Percentiles rank a stretch among this genome's conserved stretches.
Conservation (phyloP, 306 rosid genomes). For the Herpetospermum pedunculosum region DNA sequence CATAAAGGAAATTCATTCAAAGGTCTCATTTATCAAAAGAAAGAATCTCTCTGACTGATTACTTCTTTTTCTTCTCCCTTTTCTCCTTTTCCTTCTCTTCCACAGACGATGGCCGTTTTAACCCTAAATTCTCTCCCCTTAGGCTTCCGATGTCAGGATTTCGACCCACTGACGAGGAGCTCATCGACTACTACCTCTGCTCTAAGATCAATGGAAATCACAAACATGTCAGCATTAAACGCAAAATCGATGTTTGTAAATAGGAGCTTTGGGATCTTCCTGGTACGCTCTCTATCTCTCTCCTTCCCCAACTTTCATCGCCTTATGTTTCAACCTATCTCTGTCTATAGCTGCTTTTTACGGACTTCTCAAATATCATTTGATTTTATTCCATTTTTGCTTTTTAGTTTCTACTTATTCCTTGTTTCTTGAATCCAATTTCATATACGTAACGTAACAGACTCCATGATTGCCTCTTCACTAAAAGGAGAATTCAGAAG, state of each 20-base stretch:
- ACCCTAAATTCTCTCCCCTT: conserved; percentile 52
- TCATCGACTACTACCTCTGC: conserved; percentile 60
- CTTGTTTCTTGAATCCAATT: not conserved
- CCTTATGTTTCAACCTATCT: too few species aligned
- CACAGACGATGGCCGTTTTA: conserved; percentile 30
- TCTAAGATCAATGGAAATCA: conserved; percentile 67
- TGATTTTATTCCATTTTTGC: conserved; percentile 1
- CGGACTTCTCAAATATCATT: not conserved
- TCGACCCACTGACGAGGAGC: conserved; percentile 78
- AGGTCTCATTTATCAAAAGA: too few species aligned
- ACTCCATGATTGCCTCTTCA: not conserved
- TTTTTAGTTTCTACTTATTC: not conserved
- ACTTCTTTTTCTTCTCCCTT: too few species aligned
- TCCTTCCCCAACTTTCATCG: too few species aligned
- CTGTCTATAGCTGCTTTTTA: too few species aligned
- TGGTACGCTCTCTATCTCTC: conserved; percentile 25
- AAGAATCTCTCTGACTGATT: too few species aligned
- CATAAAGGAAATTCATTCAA: not conserved
- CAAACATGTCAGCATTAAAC: conserved; percentile 58
- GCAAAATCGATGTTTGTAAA: conserved; percentile 89
- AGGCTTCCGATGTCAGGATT: conserved; percentile 94
- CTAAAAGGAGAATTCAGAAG: too few species aligned
- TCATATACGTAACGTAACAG: too few species aligned
- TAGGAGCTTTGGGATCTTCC: conserved; percentile 97
- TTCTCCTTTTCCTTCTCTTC: too few species aligned